Evolutionary conservation across 352 stramenopile genomes (phyloP), one percentile per base, ranked within the genome.

Genomic region (Phytophthora megakarya): DNA sequence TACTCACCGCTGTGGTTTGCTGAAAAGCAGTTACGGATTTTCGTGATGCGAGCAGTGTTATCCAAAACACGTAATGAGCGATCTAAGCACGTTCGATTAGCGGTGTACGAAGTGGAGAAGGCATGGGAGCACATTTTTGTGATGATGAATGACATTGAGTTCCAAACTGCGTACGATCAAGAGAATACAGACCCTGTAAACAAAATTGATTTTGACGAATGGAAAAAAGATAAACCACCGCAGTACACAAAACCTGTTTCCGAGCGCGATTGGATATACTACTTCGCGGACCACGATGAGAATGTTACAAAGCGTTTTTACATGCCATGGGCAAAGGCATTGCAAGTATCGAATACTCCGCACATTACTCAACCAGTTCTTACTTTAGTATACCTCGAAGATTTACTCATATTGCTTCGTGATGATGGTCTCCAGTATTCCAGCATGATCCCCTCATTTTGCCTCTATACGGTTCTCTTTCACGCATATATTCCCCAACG

Each of bases 21-120:
- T 23, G 84, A 92, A 43, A 88, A 89, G 32, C 71, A 86, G 13
- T 39, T 92, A 51, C 75, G 80, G 0, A 49, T 77, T 11, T 89
- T 88, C 19, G 50, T 76, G 6, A 81, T 88, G 74, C 70, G 61
- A n/a, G 76, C 78, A 9, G 61, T 54, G 16, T 42, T 66, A 19
- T 71, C 76, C 5, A 44, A 50, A 12, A 72, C 60, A 9, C 76
- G 69, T 32, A 46, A 12, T 6, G 54, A 88, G 19, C 76, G 86
- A 12, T 77, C 71, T 30, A 35, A 63, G 5, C 65, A 67, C 16
- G 19, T 83, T 15, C 49, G 61, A 23, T 47, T 73, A 25, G 84
- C 80, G 13, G 52, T 84, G 5, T 48, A 75, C 7, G 70, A 88
- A 42, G 75, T 92, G 2, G 60, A 80, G 4, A 61, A 64, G 5